Conservation (phyloP, 1,284 basidiomycete species). For the Cryptococcus sp. region DNA sequence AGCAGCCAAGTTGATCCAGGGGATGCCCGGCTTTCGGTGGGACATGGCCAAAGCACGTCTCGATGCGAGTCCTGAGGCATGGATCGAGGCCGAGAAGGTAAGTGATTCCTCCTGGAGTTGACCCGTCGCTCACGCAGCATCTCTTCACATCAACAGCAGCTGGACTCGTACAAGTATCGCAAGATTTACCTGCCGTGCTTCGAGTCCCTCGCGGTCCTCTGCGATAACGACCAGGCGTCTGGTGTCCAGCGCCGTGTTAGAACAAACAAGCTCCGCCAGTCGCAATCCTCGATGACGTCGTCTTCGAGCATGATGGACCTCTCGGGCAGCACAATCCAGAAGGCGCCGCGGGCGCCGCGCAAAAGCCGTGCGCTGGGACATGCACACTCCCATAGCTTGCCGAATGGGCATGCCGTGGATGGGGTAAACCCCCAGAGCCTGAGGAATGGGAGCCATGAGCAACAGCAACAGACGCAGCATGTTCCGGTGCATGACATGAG, state of each 20-base stretch:
- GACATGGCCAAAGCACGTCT: conserved; percentile 28
- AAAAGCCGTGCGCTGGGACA: too few species aligned
- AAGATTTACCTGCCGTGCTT: conserved; percentile 41
- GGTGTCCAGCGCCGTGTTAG: conserved; percentile 1
- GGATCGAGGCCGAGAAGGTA: conserved; percentile 35
- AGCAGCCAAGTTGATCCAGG: conserved; percentile 35
- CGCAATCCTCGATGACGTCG: not conserved
- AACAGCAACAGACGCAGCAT: not conserved
- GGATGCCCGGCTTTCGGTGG: conserved; percentile 32
- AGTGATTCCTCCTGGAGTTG: not conserved
- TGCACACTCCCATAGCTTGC: not conserved
- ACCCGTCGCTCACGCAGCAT: not conserved
- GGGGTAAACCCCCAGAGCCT: not conserved
- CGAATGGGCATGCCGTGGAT: not conserved
- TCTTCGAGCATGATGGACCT: not conserved
- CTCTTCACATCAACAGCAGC: conserved; percentile 7
- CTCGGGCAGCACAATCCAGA: not conserved
- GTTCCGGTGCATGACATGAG: not conserved
- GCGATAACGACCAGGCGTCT: conserved; percentile 16
- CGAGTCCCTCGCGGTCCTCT: conserved; percentile 33
- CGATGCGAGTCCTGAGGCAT: conserved; percentile 25
- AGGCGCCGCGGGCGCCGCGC: not conserved
- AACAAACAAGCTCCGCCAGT: not conserved
- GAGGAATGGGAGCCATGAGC: not conserved
- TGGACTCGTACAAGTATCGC: conserved; percentile 33